phyloP scores from a whole-genome alignment of 129 eudicot species.

The Cynara cardunculus region DNA sequence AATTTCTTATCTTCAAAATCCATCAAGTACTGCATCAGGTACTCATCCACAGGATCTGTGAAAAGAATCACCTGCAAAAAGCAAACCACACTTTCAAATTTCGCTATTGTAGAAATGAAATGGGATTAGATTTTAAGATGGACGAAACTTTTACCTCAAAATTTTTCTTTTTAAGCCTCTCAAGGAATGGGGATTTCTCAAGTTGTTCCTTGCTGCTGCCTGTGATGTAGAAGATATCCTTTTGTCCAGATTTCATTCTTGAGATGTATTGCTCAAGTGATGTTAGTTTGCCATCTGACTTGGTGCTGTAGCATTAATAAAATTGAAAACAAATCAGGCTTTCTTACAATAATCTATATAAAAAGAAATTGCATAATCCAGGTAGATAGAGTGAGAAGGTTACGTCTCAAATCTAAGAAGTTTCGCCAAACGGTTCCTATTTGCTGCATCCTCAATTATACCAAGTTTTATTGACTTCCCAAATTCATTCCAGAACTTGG shows the following conservation, averaged over 20 bases:
- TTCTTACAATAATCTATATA: neutral
- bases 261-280: conserved; percentile 93
- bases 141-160: conserved; percentile 49
- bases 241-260: conserved; percentile 91
- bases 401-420: conserved; percentile 94
- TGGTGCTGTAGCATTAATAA: conserved; percentile 50
- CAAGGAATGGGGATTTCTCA: conserved; percentile 95
- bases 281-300: conserved; percentile 76
- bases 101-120: neutral
- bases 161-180: conserved; percentile 74
- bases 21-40: conserved; percentile 95
- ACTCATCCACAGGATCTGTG: conserved; percentile 94
- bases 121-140: neutral
- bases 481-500: conserved; percentile 96
- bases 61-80: conserved; percentile 72
- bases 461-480: conserved; percentile 97
- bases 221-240: conserved; percentile 92
- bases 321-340: neutral
- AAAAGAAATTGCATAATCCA: neutral
- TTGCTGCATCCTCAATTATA: conserved; percentile 86
- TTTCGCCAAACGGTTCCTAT: conserved; percentile 92
- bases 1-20: conserved; percentile 91
- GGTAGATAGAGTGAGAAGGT: neutral
- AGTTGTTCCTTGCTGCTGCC: conserved; percentile 91
- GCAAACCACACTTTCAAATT: neutral